Percentiles rank a stretch among this genome's conserved stretches.
These are phyloP conservation scores for Persicaria maculosa DNA, from an alignment of 148 eudicot species.

Conservation along the genomic window DNA sequence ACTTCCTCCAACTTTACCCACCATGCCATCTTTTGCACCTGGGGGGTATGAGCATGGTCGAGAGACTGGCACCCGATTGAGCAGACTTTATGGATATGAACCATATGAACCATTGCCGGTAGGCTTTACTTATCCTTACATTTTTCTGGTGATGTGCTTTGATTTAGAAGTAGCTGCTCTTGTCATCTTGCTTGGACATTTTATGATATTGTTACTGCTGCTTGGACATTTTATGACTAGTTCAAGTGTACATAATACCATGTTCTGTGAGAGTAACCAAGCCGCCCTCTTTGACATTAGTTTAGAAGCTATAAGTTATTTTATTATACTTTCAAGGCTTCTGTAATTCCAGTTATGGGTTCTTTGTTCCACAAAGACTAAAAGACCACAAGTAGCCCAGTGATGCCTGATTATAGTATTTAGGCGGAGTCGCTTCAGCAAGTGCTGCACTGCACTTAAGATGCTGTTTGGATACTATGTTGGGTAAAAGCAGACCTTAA, in stretches of 20 bases:
- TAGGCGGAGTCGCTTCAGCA: neutral
- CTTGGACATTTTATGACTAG: neutral
- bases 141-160: neutral
- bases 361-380: neutral
- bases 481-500: neutral
- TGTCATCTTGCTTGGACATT: neutral
- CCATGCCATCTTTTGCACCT: slow-evolving; percentile 35
- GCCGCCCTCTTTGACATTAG: neutral
- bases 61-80: slow-evolving; percentile 47
- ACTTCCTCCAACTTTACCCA: slow-evolving; percentile 42
- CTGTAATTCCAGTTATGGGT: neutral
- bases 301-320: neutral
- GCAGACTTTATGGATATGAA: slow-evolving; percentile 61
- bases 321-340: neutral
- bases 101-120: slow-evolving; percentile 79
- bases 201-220: neutral
- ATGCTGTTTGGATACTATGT: neutral
- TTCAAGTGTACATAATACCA: neutral
- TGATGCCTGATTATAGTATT: slow-evolving; percentile 2
- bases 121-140: slow-evolving; percentile 25
- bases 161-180: neutral
- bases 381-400: neutral
- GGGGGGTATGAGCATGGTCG: slow-evolving; percentile 61
- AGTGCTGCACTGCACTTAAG: neutral
- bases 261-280: neutral